Percentiles rank a stretch among this genome's conserved stretches.
These are phyloP conservation scores for Cladophialophora psammophila DNA, from an alignment of 2,329 filamentous ascomycete species.

Conservation along the genomic window DNA sequence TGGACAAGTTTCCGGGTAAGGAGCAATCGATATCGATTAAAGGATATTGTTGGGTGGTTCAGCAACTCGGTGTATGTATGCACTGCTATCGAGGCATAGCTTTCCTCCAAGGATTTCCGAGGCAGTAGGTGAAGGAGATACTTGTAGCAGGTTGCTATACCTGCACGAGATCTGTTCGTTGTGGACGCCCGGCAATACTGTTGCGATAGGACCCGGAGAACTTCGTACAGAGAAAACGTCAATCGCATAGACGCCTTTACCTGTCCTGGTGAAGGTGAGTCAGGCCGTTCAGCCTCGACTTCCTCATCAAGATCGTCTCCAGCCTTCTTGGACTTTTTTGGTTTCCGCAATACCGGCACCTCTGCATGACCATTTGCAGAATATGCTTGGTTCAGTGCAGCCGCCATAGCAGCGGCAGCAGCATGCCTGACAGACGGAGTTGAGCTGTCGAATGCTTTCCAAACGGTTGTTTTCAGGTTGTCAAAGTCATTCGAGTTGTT, in stretches of 20 bases:
- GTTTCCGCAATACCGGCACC: constrained; percentile 69
- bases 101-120: constrained; percentile 80
- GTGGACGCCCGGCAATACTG: constrained; percentile 83
- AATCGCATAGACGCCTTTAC: constrained; percentile 76
- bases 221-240: constrained; percentile 75
- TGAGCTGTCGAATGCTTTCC: constrained; percentile 84
- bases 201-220: constrained; percentile 77
- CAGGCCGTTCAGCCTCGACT: constrained; percentile 72
- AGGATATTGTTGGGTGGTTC: constrained; percentile 74
- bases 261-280: constrained; percentile 70
- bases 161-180: constrained; percentile 80
- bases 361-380: constrained; percentile 65
- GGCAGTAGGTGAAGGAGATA: constrained; percentile 80
- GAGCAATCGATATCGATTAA: constrained; percentile 87
- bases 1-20: constrained; percentile 85
- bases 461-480: constrained; percentile 78
- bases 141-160: constrained; percentile 85
- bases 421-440: constrained; percentile 80
- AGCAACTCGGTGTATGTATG: constrained; percentile 83
- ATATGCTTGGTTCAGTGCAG: constrained; percentile 82
- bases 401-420: constrained; percentile 82
- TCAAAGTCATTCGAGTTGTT: constrained; percentile 91
- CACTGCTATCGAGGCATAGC: constrained; percentile 81
- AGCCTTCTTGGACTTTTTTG: constrained; percentile 74
- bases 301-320: constrained; percentile 75